Base-by-base conservation (phyloP, 805 yeast genomes). In the Yueomyces sp. region DNA sequence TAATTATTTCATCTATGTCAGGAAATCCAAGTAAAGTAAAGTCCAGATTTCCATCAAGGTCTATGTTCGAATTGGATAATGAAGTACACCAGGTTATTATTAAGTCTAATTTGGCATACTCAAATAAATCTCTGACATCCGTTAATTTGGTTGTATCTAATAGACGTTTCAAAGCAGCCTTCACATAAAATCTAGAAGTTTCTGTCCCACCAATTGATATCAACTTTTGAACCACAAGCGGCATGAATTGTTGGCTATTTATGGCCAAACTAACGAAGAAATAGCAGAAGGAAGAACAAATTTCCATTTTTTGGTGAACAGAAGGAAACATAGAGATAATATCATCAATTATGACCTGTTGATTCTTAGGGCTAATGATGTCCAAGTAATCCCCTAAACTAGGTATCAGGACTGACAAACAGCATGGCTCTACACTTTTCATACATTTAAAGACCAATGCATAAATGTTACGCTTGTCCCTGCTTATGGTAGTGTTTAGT, bases 391-490 rank as follows among this genome's bases (percentile, higher is more conserved):
- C 31, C 11, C 45, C 41, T 5, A 57, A 44, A 4, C 31, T 38
- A 2, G 42, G 38, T 3, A 56, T 28, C 4, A 48, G 39, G 1
- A 36, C 33, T 5, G 51, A 34, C 2, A 48, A 40, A 4, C 40
- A 42, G 4, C 47, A 28, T 3, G 32, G 36, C 8, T 53, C 54
- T 29, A 59, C 38, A 9, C 42, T 45, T 27, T 38, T 37, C 19
- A 57, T 26, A 38, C 61, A 55, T 5, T 40, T 39, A 6, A 48
- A 43, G 26, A 58, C 46, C 2, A 49, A 34, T 1, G 56, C 47
- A 43, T 57, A 61, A 1, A 57, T 39, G 19, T 47, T 43, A 41
- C 60, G 62, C 38, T 59, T 61, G 3, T 59, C 55, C 5, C 60
- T 60, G 30, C 52, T 46, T 9, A 51, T 39, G 4, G 44, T 19